These are phyloP conservation scores for Ogataea wickerhamii DNA, from an alignment of 805 yeast genomes.

Conservation along the genomic window DNA sequence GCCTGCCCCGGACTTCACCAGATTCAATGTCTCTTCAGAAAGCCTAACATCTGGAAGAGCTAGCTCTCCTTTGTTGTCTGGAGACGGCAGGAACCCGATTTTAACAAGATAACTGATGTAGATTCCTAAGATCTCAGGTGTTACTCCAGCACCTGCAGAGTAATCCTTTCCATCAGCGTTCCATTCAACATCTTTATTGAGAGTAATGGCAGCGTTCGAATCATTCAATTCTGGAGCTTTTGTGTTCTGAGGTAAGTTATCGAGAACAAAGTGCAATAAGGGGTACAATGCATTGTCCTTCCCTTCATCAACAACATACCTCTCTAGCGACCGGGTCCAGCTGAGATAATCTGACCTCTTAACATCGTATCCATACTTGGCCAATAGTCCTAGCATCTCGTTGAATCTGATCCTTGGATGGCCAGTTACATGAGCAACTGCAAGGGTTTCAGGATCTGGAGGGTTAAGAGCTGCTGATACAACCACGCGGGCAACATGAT, in stretches of 20 bases:
- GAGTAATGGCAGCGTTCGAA: constrained; percentile 66
- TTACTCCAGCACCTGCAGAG: constrained; percentile 75
- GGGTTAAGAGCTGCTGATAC: constrained; percentile 82
- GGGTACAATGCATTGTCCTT: constrained; percentile 90
- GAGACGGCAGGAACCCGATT: constrained; percentile 74
- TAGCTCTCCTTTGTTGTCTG: constrained; percentile 41
- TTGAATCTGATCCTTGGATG: constrained; percentile 88
- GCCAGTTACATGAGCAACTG: constrained; percentile 95
- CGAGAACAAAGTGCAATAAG: constrained; percentile 88
- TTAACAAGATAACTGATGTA: constrained; percentile 78
- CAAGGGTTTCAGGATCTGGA: constrained; percentile 42
- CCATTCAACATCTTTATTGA: constrained; percentile 57
- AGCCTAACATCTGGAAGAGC: constrained; percentile 56
- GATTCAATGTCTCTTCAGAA: constrained; percentile 51
- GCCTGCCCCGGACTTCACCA: constrained; percentile 66
- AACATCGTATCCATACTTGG: constrained; percentile 69
- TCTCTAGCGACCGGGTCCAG: constrained; percentile 79
- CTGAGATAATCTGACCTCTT: constrained; percentile 59
- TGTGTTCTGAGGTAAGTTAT: constrained; percentile 83
- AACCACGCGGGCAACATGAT: constrained; percentile 91
- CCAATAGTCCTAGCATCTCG: constrained; percentile 64
- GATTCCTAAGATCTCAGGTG: constrained; percentile 57
- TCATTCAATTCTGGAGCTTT: constrained; percentile 97
- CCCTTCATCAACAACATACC: constrained; percentile 66
- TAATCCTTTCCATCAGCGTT: constrained; percentile 50